phyloP scores from a whole-genome alignment of 768 basidiomycete species.

The Trametes maxima region DNA sequence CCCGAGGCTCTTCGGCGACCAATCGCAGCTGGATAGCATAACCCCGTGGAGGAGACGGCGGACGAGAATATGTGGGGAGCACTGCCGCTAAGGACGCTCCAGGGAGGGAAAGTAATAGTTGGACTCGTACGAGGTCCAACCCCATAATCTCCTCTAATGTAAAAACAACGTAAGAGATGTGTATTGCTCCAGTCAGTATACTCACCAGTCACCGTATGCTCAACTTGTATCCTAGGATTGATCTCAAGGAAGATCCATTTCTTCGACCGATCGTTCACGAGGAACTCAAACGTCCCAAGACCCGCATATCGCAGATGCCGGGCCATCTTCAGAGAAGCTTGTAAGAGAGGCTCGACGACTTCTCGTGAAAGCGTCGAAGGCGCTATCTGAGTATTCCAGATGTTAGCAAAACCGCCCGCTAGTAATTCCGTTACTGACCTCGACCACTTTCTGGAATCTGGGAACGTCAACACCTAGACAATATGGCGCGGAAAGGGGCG shows the following conservation, averaged over 20 bases:
- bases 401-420: not conserved
- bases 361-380: slow-evolving; percentile 32
- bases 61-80: not conserved
- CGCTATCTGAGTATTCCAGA: slow-evolving; percentile 25
- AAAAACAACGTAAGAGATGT: not conserved
- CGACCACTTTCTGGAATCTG: slow-evolving; percentile 42
- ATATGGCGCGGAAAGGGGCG: not conserved
- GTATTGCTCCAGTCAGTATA: not conserved
- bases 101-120: slow-evolving; percentile 28
- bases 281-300: slow-evolving; percentile 38
- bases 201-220: slow-evolving; percentile 37
- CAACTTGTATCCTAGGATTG: slow-evolving; percentile 36
- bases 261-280: slow-evolving; percentile 27
- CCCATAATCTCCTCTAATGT: slow-evolving; percentile 16
- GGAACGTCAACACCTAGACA: not conserved
- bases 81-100: not conserved
- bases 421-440: slow-evolving; percentile 14
- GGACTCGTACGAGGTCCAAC: slow-evolving; percentile 36
- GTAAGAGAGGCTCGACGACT: slow-evolving; percentile 26
- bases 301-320: slow-evolving; percentile 30
- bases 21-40: slow-evolving; percentile 38
- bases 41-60: slow-evolving; percentile 17
- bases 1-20: slow-evolving; percentile 37
- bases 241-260: slow-evolving; percentile 41
- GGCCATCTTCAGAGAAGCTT: slow-evolving; percentile 33